Evolutionary conservation across 345 rosid genomes (phyloP), one percentile per base, ranked within the genome.

Genomic region (Pistacia atlantica): DNA sequence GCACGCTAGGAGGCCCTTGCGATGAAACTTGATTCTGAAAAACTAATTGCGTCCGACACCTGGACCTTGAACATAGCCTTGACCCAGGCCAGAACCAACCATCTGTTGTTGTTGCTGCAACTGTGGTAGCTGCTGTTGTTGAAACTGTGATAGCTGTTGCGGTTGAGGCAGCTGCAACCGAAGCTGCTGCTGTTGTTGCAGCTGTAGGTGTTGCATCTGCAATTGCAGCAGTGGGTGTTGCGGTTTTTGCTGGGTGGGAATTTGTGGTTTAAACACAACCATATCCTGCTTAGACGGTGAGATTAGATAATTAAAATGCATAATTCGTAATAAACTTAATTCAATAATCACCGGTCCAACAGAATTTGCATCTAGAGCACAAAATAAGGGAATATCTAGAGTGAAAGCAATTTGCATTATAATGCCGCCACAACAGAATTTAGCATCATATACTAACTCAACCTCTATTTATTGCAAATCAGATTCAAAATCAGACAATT

Each of bases 261-360:
- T 85, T 85, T 96, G 97, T 0, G 98, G 97, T 84, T 89, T 92
- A 77, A 96, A 96, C 64, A 92, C 97, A 77, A 94, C 99, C 99
- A 93, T 91, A 84, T 96, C 97, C 97, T 95, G 88, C 49, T 79
- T 59, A 54, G 61, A 75, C 10, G 55, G 5, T 55, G 54, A 54
- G 9, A 25, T 49, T 66, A 42, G 11, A 59, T 38, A 20, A 37
- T 62, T 49, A 55, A 48, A 62, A 70, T 61, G 71, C 48, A 74
- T 46, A 67, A n/a, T 28, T 25, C 58, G 13, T 16, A 42, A 72
- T 65, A 13, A 67, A 22, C 37, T 22, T 12, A 61, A 71, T 63
- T 11, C 35, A 72, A 60, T 2, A 61, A 46, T 28, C 18, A 45
- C 70, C 33, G 3, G 31, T 63, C 42, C 42, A 63, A 56, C n/a